These are phyloP conservation scores for Zygotorulaspora sp. DNA, from an alignment of 805 yeast species.

Conservation along the genomic window DNA sequence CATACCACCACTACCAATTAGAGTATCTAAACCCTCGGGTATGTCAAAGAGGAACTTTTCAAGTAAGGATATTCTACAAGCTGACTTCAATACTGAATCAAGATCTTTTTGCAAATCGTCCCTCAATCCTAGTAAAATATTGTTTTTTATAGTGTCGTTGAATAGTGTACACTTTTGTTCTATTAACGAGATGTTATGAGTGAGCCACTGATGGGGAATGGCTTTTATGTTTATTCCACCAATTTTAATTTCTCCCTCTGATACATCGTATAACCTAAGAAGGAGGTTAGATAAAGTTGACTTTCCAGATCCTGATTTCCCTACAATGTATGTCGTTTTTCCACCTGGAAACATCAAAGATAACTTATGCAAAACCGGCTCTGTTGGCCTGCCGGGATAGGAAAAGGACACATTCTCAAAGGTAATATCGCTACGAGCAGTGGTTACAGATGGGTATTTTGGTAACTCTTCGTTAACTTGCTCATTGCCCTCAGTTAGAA, in stretches of 20 bases:
- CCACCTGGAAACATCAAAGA: constrained; percentile 44
- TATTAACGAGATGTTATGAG: constrained; percentile 62
- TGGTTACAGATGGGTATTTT: not conserved
- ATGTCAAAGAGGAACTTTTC: constrained; percentile 44
- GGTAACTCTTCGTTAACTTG: not conserved
- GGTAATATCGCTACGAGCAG: constrained; percentile 5
- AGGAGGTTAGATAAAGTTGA: constrained; percentile 71
- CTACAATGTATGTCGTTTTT: constrained; percentile 61
- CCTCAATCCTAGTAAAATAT: constrained; percentile 50
- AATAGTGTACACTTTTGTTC: constrained; percentile 70
- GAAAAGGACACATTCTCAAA: constrained; percentile 47
- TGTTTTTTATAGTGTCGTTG: constrained; percentile 56
- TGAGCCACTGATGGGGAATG: constrained; percentile 49
- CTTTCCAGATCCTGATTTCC: constrained; percentile 91
- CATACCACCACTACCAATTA: constrained; percentile 43
- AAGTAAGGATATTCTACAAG: constrained; percentile 51
- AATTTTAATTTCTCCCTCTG: constrained; percentile 53
- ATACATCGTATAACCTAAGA: constrained; percentile 50
- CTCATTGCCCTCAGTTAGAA: constrained; percentile 30
- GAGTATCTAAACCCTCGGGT: constrained; percentile 53
- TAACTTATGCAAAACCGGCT: constrained; percentile 45
- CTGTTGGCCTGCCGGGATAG: constrained; percentile 55
- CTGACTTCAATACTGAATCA: constrained; percentile 36
- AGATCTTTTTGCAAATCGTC: constrained; percentile 16
- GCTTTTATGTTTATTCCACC: constrained; percentile 47